These are phyloP conservation scores for Pulveroboletus sp. DNA, from an alignment of 768 basidiomycete species.

Conservation along the genomic window DNA sequence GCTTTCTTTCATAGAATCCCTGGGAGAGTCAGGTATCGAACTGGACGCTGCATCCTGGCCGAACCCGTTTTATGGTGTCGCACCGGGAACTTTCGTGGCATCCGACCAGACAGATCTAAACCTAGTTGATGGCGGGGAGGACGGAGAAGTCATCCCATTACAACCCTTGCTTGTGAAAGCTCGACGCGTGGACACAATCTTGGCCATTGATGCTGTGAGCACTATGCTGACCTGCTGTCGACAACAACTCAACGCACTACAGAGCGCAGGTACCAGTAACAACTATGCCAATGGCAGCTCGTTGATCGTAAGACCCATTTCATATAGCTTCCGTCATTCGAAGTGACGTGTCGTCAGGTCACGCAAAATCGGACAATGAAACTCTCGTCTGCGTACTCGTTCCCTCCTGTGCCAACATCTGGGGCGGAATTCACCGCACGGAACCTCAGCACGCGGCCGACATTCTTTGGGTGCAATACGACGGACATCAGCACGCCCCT, in stretches of 20 bases:
- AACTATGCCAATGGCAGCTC: slow-evolving; percentile 24
- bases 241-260: background rate
- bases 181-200: slow-evolving; percentile 45
- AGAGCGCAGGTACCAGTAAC: slow-evolving; percentile 17
- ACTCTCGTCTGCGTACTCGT: slow-evolving; percentile 31
- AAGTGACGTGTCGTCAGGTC: slow-evolving; percentile 12
- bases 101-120: slow-evolving; percentile 30
- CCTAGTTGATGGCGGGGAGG: slow-evolving; percentile 41
- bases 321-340: background rate
- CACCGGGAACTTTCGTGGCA: slow-evolving; percentile 33
- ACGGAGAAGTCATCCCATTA: slow-evolving; percentile 43
- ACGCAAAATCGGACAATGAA: slow-evolving; percentile 39
- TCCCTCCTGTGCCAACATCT: slow-evolving; percentile 30
- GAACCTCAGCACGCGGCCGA: slow-evolving; percentile 36
- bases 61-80: slow-evolving; percentile 37
- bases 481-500: slow-evolving; percentile 38
- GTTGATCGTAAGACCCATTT: slow-evolving; percentile 21
- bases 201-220: slow-evolving; percentile 46
- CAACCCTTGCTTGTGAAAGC: slow-evolving; percentile 47
- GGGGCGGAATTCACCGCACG: slow-evolving; percentile 31
- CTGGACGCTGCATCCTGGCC: slow-evolving; percentile 33
- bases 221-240: background rate
- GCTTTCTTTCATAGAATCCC: slow-evolving; percentile 13
- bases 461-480: slow-evolving; percentile 45
- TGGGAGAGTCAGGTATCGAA: slow-evolving; percentile 26